A percentile compares a stretch with the other conserved stretches of the same genome.
Evolutionary conservation across 1,139 yeast genomes (phyloP).

Genomic region (Casaregolazyma lundiana): DNA sequence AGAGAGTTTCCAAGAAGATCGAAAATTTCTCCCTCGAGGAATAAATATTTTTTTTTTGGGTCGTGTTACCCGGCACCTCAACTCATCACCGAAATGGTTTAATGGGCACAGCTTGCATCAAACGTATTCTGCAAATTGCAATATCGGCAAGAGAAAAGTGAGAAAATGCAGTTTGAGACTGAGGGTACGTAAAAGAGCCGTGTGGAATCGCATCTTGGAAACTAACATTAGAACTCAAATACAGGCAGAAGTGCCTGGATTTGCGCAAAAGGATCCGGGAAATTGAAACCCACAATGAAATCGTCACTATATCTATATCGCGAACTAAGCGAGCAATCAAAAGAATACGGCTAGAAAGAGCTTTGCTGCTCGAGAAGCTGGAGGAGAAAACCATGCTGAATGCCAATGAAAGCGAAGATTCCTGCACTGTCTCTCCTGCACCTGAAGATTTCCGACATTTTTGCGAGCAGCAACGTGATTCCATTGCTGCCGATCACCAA

Average conservation of each 20-base stretch:
- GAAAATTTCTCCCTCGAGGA: conserved; percentile 8
- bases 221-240: conserved; percentile 30
- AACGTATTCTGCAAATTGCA: no score
- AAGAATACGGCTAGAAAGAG: conserved; percentile 76
- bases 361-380: conserved; percentile 71
- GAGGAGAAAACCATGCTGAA: conserved; percentile 42
- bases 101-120: no score
- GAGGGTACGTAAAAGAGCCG: conserved; percentile 1
- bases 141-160: no score
- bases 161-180: conserved; percentile 5
- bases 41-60: neutral
- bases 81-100: no score
- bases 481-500: conserved; percentile 14
- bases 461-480: conserved; percentile 13
- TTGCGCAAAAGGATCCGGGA: conserved; percentile 67
- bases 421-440: conserved; percentile 32
- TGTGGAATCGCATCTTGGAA: neutral
- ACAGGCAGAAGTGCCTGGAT: conserved; percentile 63
- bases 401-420: conserved; percentile 29
- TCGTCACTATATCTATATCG: conserved; percentile 69
- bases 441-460: conserved; percentile 11
- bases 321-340: conserved; percentile 76
- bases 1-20: conserved; percentile 10
- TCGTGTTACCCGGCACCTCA: conserved; percentile 8
- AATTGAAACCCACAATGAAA: conserved; percentile 75